These are phyloP conservation scores for Acidiella bohemica DNA, from an alignment of 495 filamentous ascomycete species.

Conservation along the genomic window DNA sequence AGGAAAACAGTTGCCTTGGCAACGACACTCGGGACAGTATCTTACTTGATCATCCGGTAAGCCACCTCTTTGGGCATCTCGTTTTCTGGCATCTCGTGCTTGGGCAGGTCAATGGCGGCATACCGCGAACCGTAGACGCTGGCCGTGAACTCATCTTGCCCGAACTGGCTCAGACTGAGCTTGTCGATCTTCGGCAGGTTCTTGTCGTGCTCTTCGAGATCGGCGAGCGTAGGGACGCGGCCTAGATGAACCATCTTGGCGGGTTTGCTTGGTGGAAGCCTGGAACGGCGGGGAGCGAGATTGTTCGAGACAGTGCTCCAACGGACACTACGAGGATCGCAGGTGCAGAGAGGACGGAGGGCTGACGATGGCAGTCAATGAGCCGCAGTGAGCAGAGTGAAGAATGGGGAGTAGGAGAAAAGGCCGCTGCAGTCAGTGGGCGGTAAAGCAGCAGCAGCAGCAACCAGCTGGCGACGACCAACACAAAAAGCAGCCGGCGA, in stretches of 20 bases:
- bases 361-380: too few relatives aligned
- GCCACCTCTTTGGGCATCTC: constrained; percentile 86
- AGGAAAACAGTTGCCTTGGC: not conserved
- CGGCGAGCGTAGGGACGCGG: constrained; percentile 1
- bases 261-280: too few relatives aligned
- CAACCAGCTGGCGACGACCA: too few relatives aligned
- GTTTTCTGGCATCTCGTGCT: constrained; percentile 73
- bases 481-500: too few relatives aligned
- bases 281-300: too few relatives aligned
- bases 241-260: constrained; percentile 13
- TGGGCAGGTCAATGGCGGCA: constrained; percentile 63
- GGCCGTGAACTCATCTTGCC: constrained; percentile 49
- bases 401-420: too few relatives aligned
- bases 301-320: too few relatives aligned
- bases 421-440: too few relatives aligned
- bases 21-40: not conserved
- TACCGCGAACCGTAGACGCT: constrained; percentile 78
- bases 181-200: constrained; percentile 35
- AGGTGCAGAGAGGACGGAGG: too few relatives aligned
- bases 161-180: constrained; percentile 32
- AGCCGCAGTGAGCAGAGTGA: too few relatives aligned
- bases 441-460: too few relatives aligned
- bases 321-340: too few relatives aligned
- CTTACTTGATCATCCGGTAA: constrained; percentile 75
- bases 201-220: constrained; percentile 19